phyloP scores from a whole-genome alignment of 169 alveolate species.

The Plasmodium vinckei region DNA sequence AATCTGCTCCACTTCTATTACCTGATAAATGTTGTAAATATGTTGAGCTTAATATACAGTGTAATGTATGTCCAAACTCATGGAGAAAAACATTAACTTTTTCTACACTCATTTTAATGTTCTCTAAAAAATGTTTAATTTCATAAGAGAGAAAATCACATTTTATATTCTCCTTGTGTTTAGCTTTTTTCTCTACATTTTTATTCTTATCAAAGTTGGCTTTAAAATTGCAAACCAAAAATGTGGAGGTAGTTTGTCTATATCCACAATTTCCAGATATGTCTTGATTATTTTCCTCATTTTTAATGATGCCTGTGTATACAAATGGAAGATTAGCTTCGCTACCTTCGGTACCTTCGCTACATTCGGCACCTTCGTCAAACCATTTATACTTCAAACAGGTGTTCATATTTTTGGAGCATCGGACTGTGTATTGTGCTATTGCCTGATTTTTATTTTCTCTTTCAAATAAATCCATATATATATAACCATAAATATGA shows the following conservation, averaged over 20 bases:
- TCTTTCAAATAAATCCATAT: conserved; percentile 85
- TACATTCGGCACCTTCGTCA: conserved; percentile 4
- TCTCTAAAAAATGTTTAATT: conserved; percentile 11
- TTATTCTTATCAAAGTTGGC: conserved; percentile 9
- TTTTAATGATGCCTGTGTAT: conserved; percentile 53
- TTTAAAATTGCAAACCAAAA: conserved; percentile 80
- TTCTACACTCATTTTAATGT: conserved; percentile 71
- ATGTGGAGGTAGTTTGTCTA: conserved; percentile 83
- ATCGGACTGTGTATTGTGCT: conserved; percentile 86
- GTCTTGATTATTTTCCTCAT: not conserved
- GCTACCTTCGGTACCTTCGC: not conserved
- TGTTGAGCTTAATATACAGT: conserved; percentile 83
- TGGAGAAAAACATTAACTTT: conserved; percentile 81
- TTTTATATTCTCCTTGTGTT: not conserved
- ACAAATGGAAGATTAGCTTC: conserved; percentile 21
- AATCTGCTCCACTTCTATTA: conserved; percentile 86
- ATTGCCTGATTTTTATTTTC: conserved; percentile 77
- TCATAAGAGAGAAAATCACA: not conserved
- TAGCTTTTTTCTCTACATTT: not conserved
- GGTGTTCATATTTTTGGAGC: conserved; percentile 80
- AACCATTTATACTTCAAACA: conserved; percentile 70
- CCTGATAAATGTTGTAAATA: conserved; percentile 86
- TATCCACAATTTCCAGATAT: not conserved
- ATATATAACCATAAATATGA: conserved; percentile 65
- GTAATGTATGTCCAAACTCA: conserved; percentile 87